Evolutionary conservation across 2,329 filamentous ascomycete species (phyloP), one percentile per base, ranked within the genome.

Genomic region (Alternaria viburni): DNA sequence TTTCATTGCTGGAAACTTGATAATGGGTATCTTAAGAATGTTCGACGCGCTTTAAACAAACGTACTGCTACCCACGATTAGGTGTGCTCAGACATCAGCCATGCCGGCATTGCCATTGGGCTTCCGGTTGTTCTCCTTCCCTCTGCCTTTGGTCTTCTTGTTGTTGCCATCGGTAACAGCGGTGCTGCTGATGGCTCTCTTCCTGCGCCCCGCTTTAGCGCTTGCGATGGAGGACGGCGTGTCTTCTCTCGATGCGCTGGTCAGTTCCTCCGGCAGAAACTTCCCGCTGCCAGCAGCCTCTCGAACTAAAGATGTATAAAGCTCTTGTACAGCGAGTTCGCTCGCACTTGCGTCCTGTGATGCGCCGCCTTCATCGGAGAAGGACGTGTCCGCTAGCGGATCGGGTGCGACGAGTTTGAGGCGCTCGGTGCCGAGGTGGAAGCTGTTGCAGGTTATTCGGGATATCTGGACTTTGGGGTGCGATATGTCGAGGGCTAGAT

Each of bases 371-470:
- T 70, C 68, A 11, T 75, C 73, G 8, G 73, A 69, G 23, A 72
- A 62, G 1, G 75, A 75, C 0, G 64, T 66, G 13, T 76, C 73
- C 11, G 62, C 63, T 11, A 71, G 66, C 6, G 69, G 69, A 41
- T 76, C 70, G 7, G 75, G 71, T 51, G 79, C 60, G 67, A 67
- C 46, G 64, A 81, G 59, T 68, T 83, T 84, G 7, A 83, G 67
- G 36, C 78, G 80, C 13, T 82, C 59, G 43, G 71, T 70, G 67
- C 78, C 54, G 8, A 85, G 68, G 17, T 77, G 76, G 69, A 84
- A 83, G 41, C 78, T 78, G 36, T 75, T 77, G 70, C 81, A 83
- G 12, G 77, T 73, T 59, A 84, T 76, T 50, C 78, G 80, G 4
- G 79, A 74, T 56, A 84, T 73, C n/a, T 76, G 77, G 7, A 82